These are phyloP conservation scores for Chrysosporium queenslandicum DNA, from an alignment of 2,329 filamentous ascomycete species.

Conservation along the genomic window DNA sequence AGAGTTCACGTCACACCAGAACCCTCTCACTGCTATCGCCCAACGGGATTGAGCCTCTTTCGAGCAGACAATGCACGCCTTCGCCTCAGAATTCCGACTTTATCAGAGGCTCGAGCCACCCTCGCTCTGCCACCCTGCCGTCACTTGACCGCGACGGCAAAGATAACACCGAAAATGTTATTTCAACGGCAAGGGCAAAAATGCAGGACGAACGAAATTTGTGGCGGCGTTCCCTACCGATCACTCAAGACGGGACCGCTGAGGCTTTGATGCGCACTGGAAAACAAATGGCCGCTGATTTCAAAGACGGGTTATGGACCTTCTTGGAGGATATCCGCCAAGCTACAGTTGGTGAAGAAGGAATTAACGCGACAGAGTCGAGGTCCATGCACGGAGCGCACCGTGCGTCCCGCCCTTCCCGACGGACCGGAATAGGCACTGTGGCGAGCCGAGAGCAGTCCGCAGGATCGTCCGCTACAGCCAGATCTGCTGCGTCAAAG, in stretches of 20 bases:
- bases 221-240: slow-evolving; percentile 36
- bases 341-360: slow-evolving; percentile 91
- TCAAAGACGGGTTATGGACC: slow-evolving; percentile 81
- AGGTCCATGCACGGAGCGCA: slow-evolving; percentile 26
- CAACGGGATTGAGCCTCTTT: slow-evolving; percentile 18
- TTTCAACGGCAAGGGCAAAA: slow-evolving; percentile 26
- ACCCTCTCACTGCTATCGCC: slow-evolving; percentile 75
- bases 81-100: slow-evolving; percentile 15
- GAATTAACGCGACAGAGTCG: slow-evolving; percentile 49
- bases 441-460: slow-evolving; percentile 29
- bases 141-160: slow-evolving; percentile 28
- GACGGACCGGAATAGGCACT: slow-evolving; percentile 24
- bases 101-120: slow-evolving; percentile 29
- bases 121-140: slow-evolving; percentile 34
- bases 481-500: slow-evolving; percentile 23
- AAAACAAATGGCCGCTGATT: slow-evolving; percentile 79
- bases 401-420: slow-evolving; percentile 22
- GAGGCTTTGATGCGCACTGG: slow-evolving; percentile 46
- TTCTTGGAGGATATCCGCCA: slow-evolving; percentile 94
- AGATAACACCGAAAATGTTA: slow-evolving; percentile 18
- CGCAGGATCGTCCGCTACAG: slow-evolving; percentile 19
- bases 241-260: slow-evolving; percentile 29
- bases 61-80: slow-evolving; percentile 15
- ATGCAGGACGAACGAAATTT: slow-evolving; percentile 9
- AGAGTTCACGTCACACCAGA: slow-evolving; percentile 51